Evolutionary conservation across 192 early-diverging fungal species (phyloP), one percentile per base, ranked within the genome.

Genomic region (Phlyctochytrium bullatum): DNA sequence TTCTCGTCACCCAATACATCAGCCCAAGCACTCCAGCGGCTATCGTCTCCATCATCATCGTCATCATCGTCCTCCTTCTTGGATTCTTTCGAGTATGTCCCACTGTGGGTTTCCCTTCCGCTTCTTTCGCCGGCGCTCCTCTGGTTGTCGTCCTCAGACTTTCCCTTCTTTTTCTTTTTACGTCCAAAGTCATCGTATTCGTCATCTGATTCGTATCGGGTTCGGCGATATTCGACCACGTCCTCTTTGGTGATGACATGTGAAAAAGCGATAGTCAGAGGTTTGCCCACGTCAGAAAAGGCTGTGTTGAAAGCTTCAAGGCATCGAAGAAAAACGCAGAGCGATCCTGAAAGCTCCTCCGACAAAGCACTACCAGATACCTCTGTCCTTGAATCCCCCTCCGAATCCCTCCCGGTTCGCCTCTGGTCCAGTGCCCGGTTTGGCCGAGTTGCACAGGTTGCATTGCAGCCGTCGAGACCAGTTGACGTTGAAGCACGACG

Each of bases 111-210:
- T n/a, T n/a, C n/a, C n/a, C 27, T 3, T 47, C 2, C 12, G 47
- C 20, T 69, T 67, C n/a, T 61, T 62, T 25, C n/a, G 36, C 64
- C 29, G 32, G 29, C 3, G 17, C 6, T 14, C 36, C 6, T 60
- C 33, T 3, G 10, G 57, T 58, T 23, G 47, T 33, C n/a, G 34
- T 27, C 25, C 24, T 31, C 20, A 27, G 72, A 30, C 3, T 23
- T 52, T 52, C 52, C 56, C n/a, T 34, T 59, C 53, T 72, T 69
- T 54, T 80, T 80, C 59, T 71, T 77, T 61, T 58, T 66, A 16
- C 78, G 71, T n/a, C 78, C 78, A 72, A 80, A 80, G 51, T 80
- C 78, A 52, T 80, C 78, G 59, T 72, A 77, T 30, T 77, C 75
- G 57, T 80, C 72, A 56, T 80, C 75, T 20, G 61, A 61, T 24